phyloP scores from a whole-genome alignment of 306 rosid genomes.

The Boehmeria nivea region DNA sequence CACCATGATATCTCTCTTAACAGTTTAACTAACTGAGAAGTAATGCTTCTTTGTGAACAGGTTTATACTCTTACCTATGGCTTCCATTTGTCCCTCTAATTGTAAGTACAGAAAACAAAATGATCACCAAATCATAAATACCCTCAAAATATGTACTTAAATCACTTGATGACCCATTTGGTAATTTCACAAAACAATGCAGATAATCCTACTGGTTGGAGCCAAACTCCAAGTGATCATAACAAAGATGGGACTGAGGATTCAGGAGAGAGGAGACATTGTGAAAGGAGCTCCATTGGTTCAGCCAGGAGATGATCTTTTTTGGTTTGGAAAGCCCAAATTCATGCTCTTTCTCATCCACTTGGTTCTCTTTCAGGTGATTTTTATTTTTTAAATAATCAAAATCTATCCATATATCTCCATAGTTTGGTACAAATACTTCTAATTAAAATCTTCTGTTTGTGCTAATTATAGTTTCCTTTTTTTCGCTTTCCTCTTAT shows the following conservation, averaged over 20 bases:
- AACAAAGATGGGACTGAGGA: constrained; percentile 60
- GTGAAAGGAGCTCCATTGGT: constrained; percentile 73
- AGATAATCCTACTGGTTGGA: constrained; percentile 76
- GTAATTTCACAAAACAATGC: constrained; percentile 4
- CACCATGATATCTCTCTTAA: not conserved
- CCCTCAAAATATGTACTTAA: not conserved
- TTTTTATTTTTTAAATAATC: not conserved
- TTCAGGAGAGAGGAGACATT: constrained; percentile 62
- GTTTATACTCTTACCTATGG: constrained; percentile 67
- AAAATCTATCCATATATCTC: not conserved
- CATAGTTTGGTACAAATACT: too few species aligned
- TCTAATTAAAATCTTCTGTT: not conserved
- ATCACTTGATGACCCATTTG: not conserved
- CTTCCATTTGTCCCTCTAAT: constrained; percentile 67
- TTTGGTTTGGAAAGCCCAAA: constrained; percentile 69
- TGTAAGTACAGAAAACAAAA: too few species aligned
- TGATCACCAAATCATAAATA: too few species aligned
- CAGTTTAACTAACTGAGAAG: constrained; percentile 11
- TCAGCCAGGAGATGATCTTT: constrained; percentile 63
- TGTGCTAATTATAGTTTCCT: not conserved
- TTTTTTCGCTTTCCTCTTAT: not conserved
- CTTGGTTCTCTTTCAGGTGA: constrained; percentile 71
- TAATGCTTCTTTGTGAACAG: constrained; percentile 35
- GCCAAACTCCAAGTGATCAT: constrained; percentile 68
- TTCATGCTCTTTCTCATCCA: constrained; percentile 62